Conservation (phyloP, 768 basidiomycete genomes). For the Lentinula edodes region DNA sequence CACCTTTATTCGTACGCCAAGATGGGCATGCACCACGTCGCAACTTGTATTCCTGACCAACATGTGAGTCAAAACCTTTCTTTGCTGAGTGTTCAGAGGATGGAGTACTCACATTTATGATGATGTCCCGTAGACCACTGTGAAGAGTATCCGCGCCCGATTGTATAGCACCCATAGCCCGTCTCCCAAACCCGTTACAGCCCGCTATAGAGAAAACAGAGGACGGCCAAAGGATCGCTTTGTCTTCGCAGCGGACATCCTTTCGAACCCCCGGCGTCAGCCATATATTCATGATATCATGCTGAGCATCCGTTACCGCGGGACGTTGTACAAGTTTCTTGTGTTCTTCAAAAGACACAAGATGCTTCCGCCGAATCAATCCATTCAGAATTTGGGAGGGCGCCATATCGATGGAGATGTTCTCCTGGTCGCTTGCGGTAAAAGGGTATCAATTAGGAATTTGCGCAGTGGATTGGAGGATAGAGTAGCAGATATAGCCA, state of each 20-base stretch:
- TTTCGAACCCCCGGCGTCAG: background rate
- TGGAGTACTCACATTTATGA: background rate
- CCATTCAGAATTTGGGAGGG: background rate
- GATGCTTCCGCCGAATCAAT: background rate
- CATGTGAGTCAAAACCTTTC: background rate
- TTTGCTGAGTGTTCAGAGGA: background rate
- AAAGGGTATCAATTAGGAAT: background rate
- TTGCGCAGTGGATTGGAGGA: background rate
- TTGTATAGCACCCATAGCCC: background rate
- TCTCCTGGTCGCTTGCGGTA: background rate
- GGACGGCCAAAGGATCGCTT: background rate
- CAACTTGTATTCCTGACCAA: background rate
- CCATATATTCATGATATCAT: background rate
- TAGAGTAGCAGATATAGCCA: background rate
- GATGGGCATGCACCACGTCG: background rate
- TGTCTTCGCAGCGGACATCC: background rate
- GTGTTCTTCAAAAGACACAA: constrained; percentile 2
- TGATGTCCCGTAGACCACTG: background rate
- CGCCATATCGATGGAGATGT: background rate
- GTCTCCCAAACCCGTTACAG: background rate
- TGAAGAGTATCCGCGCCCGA: background rate
- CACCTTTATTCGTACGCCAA: background rate
- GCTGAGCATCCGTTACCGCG: background rate
- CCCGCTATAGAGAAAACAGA: background rate
- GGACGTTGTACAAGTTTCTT: background rate